phyloP scores from a whole-genome alignment of 331 rosid species.

The Pyracantha coccinea region DNA sequence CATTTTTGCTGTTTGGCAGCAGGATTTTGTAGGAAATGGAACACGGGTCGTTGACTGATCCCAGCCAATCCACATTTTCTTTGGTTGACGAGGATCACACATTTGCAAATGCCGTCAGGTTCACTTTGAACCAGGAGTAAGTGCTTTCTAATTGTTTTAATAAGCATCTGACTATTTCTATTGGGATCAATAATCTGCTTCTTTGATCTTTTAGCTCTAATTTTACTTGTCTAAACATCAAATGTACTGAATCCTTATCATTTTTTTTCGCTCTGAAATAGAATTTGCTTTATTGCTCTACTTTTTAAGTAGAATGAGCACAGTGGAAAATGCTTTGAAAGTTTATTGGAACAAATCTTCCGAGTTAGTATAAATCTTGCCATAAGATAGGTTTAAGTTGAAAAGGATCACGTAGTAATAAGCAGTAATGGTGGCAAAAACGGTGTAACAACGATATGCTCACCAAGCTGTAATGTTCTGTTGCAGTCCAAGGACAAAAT shows the following conservation, averaged over 20 bases:
- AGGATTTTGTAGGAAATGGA: conserved; percentile 35
- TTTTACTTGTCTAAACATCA: neutral
- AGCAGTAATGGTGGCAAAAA: neutral
- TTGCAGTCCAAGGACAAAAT: conserved; percentile 68
- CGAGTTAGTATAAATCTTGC: neutral
- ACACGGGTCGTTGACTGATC: conserved; percentile 54
- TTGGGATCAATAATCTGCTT: neutral
- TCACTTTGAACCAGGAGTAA: conserved; percentile 70
- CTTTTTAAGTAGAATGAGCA: neutral
- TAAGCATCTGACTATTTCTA: neutral
- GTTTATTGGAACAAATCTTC: neutral
- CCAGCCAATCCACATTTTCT: conserved; percentile 59
- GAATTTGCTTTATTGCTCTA: neutral
- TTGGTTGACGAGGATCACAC: conserved; percentile 72
- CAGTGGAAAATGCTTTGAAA: neutral
- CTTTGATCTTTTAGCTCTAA: neutral
- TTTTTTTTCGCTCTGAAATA: neutral
- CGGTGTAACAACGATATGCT: neutral
- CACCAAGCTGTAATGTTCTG: conserved; percentile 7
- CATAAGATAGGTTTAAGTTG: neutral
- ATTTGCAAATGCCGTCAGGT: conserved; percentile 59
- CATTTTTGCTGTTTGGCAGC: neutral
- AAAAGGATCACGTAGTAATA: neutral
- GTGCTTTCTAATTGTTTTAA: conserved; percentile 7
- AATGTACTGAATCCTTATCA: neutral